Evolutionary conservation across 306 rosid species (phyloP), one percentile per base, ranked within the genome.

Genomic region (Senna siamea): DNA sequence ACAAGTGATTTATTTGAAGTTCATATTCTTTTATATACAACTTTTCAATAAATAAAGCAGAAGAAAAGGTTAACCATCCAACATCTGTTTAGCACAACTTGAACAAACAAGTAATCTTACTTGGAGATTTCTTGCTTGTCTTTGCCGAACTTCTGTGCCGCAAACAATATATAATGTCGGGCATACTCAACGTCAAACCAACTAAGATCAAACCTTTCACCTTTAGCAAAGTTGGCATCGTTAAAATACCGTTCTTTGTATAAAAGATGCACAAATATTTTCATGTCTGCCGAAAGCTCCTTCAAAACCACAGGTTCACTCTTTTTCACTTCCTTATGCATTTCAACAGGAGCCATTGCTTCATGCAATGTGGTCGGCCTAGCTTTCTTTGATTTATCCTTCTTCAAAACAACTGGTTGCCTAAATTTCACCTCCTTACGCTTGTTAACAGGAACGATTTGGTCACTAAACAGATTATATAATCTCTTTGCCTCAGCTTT

Each of bases 121-220:
- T 89, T 91, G 64, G 90, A 85, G 26, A 91, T 86, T 55, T 87
- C 84, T 60, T 73, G 94, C 55, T 93, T 81, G 66, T 91, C 94
- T 41, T 40, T 75, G 30, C 78, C 84, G 47, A 91, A 93, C 72
- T 17, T 81, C 41, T 74, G 77, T 0, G 78, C 89, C 0, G 88
- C 96, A 53, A 18, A 78, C 86, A 72, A 86, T 8, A 88, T 26
- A 73, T 76, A 91, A 0, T 75, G 68, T 2, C 82, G 43, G 55
- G 90, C 89, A 62, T 56, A 81, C 17, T 7, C 2, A 69, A 0
- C 54, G 60, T 83, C 82, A 5, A 93, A 91, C 87, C 78, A 85
- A 53, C 79, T 53, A 55, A 77, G 79, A 65, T 89, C 85, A 80
- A 91, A 79, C 7, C 46, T 56, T 46, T 59, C 44, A 14, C 69